Evolutionary conservation across 2,329 filamentous ascomycete genomes (phyloP), one percentile per base, ranked within the genome.

Genomic region (Ascochyta fabae): DNA sequence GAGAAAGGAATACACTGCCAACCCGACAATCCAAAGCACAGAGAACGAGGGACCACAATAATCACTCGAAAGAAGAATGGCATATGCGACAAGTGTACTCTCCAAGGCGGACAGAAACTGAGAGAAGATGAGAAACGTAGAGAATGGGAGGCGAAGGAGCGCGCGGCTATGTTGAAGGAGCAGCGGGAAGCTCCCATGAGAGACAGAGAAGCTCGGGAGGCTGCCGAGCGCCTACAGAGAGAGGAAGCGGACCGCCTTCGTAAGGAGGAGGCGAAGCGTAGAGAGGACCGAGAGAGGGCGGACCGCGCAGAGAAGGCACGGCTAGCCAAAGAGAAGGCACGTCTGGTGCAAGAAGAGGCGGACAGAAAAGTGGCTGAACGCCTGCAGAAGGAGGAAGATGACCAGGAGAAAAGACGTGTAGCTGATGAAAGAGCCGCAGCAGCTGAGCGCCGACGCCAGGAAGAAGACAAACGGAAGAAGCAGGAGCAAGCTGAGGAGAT

Each of bases 71-170:
- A 59, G 15, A 54, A 47, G n/a, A 53, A 55, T n/a, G 61, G 66
- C 6, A 43, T 60, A 7, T 68, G 66, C 46, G 53, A 55, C 7
- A 51, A 55, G 9, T 68, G 66, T 56, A 46, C 54, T 10, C 52
- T 44, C 13, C 23, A 35, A 9, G 29, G 10, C 16, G 33, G n/a
- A 22, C 22, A 35, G 19, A 16, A 27, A 15, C n/a, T 22, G 23
- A 22, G 13, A 35, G 33, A 43, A 24, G 26, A 41, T 2, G 10
- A 24, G 36, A n/a, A 39, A 22, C 36, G 36, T 39, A 23, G 16
- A n/a, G 23, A 40, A 27, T 38, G 34, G 36, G 43, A 53, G 22
- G 39, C 44, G 2, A n/a, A 29, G n/a, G 51, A 48, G 16, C 24
- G 40, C 1, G 54, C 49, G 13, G 38, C 43, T 27, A 43, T 49